Percentiles rank a stretch among this genome's conserved stretches.
These are phyloP conservation scores for Entomophthora muscae DNA, from an alignment of 371 early-diverging fungal species.

Conservation along the genomic window DNA sequence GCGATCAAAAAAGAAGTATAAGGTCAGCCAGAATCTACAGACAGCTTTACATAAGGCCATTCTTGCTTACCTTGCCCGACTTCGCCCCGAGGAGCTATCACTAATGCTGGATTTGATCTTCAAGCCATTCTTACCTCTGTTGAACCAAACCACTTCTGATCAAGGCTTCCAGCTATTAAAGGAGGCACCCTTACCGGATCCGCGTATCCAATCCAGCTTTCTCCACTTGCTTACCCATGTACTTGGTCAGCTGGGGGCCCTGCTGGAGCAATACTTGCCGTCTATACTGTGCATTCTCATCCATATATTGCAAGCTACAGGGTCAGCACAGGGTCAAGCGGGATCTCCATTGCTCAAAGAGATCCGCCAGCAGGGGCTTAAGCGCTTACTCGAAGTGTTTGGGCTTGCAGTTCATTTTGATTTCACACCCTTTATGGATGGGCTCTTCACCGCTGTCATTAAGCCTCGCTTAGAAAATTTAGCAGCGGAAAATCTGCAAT, in stretches of 20 bases:
- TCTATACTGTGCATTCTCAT: conserved; percentile 45
- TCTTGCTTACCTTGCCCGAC: conserved; percentile 48
- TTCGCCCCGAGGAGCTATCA: conserved; percentile 40
- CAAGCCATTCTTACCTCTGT: conserved; percentile 32
- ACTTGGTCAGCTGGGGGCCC: conserved; percentile 57
- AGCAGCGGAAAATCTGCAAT: conserved; percentile 65
- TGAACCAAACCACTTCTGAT: conserved; percentile 1
- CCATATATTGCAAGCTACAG: conserved; percentile 15
- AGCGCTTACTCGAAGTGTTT: conserved; percentile 61
- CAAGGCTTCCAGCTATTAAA: not conserved
- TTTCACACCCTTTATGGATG: conserved; percentile 50
- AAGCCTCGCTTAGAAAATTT: conserved; percentile 47
- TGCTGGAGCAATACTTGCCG: conserved; percentile 44
- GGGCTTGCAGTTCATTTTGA: conserved; percentile 40
- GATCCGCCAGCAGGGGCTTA: conserved; percentile 46
- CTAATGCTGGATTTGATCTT: conserved; percentile 61
- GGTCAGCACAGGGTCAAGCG: conserved; percentile 28
- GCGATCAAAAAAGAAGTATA: conserved; percentile 44
- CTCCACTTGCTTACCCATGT: conserved; percentile 60
- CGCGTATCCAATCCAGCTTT: conserved; percentile 42
- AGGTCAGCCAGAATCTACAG: conserved; percentile 40
- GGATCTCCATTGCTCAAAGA: conserved; percentile 17
- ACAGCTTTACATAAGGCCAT: conserved; percentile 57
- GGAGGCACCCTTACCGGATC: not conserved
- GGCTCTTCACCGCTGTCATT: conserved; percentile 51